Conservation (phyloP, 2,329 filamentous ascomycete species). For the Plenodomus tracheiphilus region DNA sequence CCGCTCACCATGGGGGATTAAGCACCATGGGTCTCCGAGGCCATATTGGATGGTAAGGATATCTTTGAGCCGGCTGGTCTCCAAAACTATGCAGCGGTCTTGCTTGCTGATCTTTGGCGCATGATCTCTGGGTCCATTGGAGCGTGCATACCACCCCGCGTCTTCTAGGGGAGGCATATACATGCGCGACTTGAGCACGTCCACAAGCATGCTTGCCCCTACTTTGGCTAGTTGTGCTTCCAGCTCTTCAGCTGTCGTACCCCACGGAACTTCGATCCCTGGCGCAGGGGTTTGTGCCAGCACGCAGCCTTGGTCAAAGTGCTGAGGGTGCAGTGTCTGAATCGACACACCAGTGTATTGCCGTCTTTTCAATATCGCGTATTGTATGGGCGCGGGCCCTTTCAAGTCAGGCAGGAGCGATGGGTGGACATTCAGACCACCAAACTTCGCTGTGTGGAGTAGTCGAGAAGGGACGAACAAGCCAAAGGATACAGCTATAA, state of each 20-base stretch:
- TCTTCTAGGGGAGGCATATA: constrained; percentile 66
- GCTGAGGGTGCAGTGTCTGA: constrained; percentile 77
- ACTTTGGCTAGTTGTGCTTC: constrained; percentile 58
- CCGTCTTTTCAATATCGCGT: constrained; percentile 70
- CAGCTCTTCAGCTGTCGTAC: constrained; percentile 55
- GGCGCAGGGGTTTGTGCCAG: constrained; percentile 66
- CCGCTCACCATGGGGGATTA: constrained; percentile 31
- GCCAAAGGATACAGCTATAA: constrained; percentile 93
- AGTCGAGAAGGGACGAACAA: constrained; percentile 82
- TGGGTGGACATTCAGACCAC: constrained; percentile 91
- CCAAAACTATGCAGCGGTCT: constrained; percentile 67
- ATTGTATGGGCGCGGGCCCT: constrained; percentile 84
- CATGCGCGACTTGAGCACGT: constrained; percentile 63
- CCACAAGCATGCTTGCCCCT: constrained; percentile 73
- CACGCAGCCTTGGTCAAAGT: constrained; percentile 79
- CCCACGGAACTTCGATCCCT: constrained; percentile 57
- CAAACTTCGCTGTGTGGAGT: constrained; percentile 71
- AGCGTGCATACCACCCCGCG: constrained; percentile 29
- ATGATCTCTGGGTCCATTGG: constrained; percentile 45
- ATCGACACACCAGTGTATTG: constrained; percentile 74
- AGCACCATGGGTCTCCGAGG: constrained; percentile 69
- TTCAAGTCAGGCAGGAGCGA: constrained; percentile 85
- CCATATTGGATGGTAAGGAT: constrained; percentile 62
- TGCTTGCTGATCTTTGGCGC: constrained; percentile 74
- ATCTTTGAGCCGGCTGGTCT: constrained; percentile 55